Evolutionary conservation across 139 green algal genomes (phyloP).

Genomic region (Chlamydomonas incerta): DNA sequence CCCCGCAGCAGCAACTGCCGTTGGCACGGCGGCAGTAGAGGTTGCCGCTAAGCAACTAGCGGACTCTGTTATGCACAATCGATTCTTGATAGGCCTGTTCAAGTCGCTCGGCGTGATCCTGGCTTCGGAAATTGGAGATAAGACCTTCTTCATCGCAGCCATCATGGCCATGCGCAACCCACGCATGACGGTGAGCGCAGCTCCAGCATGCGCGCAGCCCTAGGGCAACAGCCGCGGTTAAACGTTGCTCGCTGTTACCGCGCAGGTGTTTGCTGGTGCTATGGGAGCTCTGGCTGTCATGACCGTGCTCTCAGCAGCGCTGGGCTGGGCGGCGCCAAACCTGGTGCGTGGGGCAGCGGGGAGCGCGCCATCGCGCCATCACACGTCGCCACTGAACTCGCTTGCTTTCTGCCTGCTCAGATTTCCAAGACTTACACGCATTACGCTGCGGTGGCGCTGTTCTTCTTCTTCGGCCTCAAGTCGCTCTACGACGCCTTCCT

Average conservation of each 20-base stretch:
- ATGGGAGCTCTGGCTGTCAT: slow-evolving; percentile 89
- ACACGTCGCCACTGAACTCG: not conserved
- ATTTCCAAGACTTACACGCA: slow-evolving; percentile 92
- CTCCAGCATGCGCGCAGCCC: not conserved
- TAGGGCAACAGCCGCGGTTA: not conserved
- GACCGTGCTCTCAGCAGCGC: slow-evolving; percentile 87
- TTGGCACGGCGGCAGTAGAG: no score
- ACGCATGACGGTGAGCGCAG: slow-evolving; percentile 60
- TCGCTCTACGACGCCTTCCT: slow-evolving; percentile 82
- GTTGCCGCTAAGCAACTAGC: no score
- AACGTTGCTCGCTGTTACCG: no score
- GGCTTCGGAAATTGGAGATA: slow-evolving; percentile 90
- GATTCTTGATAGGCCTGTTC: slow-evolving; percentile 1
- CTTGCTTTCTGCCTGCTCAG: slow-evolving; percentile 50
- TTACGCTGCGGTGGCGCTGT: slow-evolving; percentile 85
- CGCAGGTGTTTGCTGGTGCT: slow-evolving; percentile 89
- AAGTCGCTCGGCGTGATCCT: slow-evolving; percentile 75
- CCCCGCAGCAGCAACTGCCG: not conserved
- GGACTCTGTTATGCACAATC: not conserved
- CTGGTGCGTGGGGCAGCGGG: slow-evolving; percentile 69
- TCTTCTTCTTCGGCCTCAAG: slow-evolving; percentile 92
- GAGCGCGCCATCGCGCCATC: slow-evolving; percentile 26
- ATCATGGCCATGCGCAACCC: slow-evolving; percentile 91
- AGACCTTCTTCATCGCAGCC: slow-evolving; percentile 98
- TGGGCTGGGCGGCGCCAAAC: slow-evolving; percentile 90